Base-by-base conservation (phyloP, 1,284 basidiomycete species). In the Ustilago trichophora region DNA sequence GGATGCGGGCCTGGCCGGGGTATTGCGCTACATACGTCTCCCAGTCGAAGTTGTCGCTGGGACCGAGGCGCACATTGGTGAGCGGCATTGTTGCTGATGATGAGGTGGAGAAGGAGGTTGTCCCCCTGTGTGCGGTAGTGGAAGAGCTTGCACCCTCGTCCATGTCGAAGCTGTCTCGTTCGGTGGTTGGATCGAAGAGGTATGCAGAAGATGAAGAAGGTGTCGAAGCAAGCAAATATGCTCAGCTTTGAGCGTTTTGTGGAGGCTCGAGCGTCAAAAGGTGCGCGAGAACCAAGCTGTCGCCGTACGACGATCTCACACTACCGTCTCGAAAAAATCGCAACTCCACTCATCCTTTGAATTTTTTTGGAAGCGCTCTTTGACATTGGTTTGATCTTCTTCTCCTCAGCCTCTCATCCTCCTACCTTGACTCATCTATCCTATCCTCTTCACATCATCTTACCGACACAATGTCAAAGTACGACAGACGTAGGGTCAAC, bases 91-190 rank as follows among this genome's bases (percentile, higher is more conserved):
- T 13, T 16, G 37, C 32, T 6, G 31, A 27, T 2, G 27, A 37
- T 22, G 49, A 37, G 13, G 49, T 27, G 5, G 41, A 35, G 18
- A 18, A 15, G 13, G 27, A 29, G 27, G 7, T 16, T 19, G 35
- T 24, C 44, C 88, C 85, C 16, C 85, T 83, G 73, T 90, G n/a
- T n/a, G n/a, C n/a, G n/a, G n/a, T n/a, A 8, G 47, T 36, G 6
- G 43, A 42, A 11, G 32, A 10, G 8, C 33, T 15, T 8, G 37
- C 7, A 16, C 12, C 37, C 13, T 51, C 58, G 37, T 50, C 43
- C 46, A 62, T 48, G 18, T 31, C 48, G 46, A 19, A 29, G 18
- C 6, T 25, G 11, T 18, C 22, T 0, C 8, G 15, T 7, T n/a
- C n/a, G n/a, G n/a, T n/a, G n/a, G n/a, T n/a, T n/a, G n/a, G n/a